Base-by-base conservation (phyloP, 148 eudicot genomes). In the Spergularia marina region DNA sequence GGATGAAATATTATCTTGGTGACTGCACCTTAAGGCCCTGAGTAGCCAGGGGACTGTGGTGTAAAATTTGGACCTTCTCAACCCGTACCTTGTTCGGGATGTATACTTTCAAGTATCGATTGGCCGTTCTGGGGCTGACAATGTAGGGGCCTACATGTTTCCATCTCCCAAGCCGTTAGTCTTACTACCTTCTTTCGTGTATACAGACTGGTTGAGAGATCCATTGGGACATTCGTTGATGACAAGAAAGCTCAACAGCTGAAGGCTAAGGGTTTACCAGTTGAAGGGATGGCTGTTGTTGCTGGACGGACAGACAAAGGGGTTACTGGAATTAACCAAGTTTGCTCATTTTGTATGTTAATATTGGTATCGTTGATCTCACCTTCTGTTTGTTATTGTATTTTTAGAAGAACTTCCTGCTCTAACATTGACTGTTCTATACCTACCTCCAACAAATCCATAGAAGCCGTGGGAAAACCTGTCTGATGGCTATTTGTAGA, bases 231-330 rank as follows among this genome's bases (percentile, higher is more conserved):
- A 67, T 95, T 95, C 77, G 88, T 92, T 74, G 98, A 95, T 86
- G 94, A 90, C 68, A 89, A 62, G 89, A 95, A 95, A 86, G 86
- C 86, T 69, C 77, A 83, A 78, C 83, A 79, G 73, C 82, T 85
- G 77, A 92, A 87, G 83, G 90, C 85, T 20, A 92, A 84, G 83
- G 94, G 94, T 68, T 86, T 88, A 82, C 98, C 97, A 30, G 53
- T 90, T 78, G 92, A 95, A 82, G 97, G 87, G 59, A 75, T 80
- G 81, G 81, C 84, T 69, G 67, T 77, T 66, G 98, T 95, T 78
- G 97, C 98, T 83, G 98, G 97, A 56, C 92, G 98, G 60, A 95
- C 98, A 60, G 98, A 95, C 82, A 95, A 95, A 84, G 97, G 97
- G 79, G 98, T 95, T 76, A 80, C 97, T 20, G 97, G 96, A 72